Evolutionary conservation across 305 asterid species (phyloP), one percentile per base, ranked within the genome.

Genomic region (Plantago coronopus): DNA sequence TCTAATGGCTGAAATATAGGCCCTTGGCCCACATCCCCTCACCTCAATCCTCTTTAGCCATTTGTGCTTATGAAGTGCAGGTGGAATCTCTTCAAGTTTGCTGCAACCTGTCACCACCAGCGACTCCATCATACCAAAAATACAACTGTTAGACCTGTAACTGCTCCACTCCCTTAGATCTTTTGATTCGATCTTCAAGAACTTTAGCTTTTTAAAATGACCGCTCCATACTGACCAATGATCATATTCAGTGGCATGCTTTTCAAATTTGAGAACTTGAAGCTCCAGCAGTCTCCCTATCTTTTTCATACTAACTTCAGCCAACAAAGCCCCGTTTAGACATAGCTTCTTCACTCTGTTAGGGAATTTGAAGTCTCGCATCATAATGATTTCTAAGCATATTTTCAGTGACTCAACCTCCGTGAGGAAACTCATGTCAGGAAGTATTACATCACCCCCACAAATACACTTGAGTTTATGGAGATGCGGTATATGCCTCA

Each of bases 251-350:
- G n/a, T n/a, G 17, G 71, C 60, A 21, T 14, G 12, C 7, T 27
- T 12, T 7, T n/a, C 59, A 17, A 74, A 48, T 65, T 74, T 71
- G 23, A 77, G 75, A 54, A 71, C 57, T 63, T 68, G 59, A 54
- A 73, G 77, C 0, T 64, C 23, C 7, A 42, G 54, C 65, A 77
- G 51, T 44, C 17, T 34, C 57, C 66, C 82, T 42, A 71, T 14
- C 15, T 21, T 0, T 14, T n/a, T 13, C 57, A 51, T 51, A 17
- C 23, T 22, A 4, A 21, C 12, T 72, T 67, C 63, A 18, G 69
- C 46, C 49, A 77, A 47, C 16, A 38, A 16, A 40, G 69, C 57
- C 5, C 48, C 27, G 7, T 17, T 12, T 9, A 77, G 37, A 45
- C 66, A 71, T 47, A 77, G 43, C 46, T 68, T 62, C 56, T 46